These are phyloP conservation scores for Usnea hakonensis DNA, from an alignment of 495 filamentous ascomycete species.

Conservation along the genomic window DNA sequence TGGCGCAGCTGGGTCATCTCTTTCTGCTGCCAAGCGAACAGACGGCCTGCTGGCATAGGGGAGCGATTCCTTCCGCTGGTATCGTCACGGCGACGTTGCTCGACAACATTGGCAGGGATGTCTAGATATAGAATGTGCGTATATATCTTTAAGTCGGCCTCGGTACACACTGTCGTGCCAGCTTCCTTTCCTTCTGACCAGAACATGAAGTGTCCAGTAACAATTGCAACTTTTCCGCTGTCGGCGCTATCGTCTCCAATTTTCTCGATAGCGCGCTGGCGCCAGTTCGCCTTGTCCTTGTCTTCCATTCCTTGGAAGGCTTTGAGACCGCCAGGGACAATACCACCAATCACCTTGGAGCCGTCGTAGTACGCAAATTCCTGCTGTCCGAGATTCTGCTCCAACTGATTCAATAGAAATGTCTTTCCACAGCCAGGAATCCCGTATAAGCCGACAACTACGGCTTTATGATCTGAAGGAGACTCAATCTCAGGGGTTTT, in stretches of 20 bases:
- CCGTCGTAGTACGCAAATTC: neutral
- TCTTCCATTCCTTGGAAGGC: slow-evolving; percentile 42
- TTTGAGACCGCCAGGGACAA: slow-evolving; percentile 45
- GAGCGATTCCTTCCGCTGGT: slow-evolving; percentile 33
- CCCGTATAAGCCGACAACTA: too few relatives aligned
- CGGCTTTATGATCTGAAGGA: too few relatives aligned
- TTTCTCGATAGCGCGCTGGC: slow-evolving; percentile 42
- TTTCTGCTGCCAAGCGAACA: slow-evolving; percentile 45
- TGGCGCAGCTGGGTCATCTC: slow-evolving; percentile 44
- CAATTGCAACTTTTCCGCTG: slow-evolving; percentile 38
- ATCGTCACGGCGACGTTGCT: slow-evolving; percentile 35
- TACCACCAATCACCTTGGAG: slow-evolving; percentile 35
- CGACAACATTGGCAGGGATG: slow-evolving; percentile 31
- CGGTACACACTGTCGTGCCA: slow-evolving; percentile 35
- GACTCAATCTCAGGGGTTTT: too few relatives aligned
- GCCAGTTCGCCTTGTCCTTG: slow-evolving; percentile 34
- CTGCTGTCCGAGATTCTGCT: neutral
- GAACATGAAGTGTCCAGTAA: slow-evolving; percentile 57
- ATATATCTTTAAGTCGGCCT: slow-evolving; percentile 41
- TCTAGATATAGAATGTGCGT: slow-evolving; percentile 59
- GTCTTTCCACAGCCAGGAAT: too few relatives aligned
- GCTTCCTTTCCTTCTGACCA: slow-evolving; percentile 39
- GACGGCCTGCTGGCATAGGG: slow-evolving; percentile 31
- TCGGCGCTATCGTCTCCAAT: slow-evolving; percentile 36
- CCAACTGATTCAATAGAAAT: too few relatives aligned